Evolutionary conservation across 192 early-diverging fungal genomes (phyloP).

Genomic region (Rhizophagus prolifer): DNA sequence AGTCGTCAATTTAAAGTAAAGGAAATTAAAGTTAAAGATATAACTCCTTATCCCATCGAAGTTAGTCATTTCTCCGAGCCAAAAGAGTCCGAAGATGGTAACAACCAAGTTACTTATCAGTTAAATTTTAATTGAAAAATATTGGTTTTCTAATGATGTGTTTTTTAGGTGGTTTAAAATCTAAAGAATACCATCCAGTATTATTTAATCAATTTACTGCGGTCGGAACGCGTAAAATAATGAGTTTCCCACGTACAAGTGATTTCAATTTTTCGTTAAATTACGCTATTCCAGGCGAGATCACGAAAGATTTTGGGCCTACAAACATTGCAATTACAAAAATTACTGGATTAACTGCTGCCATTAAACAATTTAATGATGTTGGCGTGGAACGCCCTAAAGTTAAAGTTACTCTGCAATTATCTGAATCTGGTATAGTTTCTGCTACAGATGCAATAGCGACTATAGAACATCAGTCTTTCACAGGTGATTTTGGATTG

Average conservation of each 20-base stretch:
- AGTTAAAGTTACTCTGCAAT: conserved; percentile 79
- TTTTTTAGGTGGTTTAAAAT: conserved; percentile 24
- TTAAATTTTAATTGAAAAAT: background rate
- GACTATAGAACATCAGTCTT: conserved; percentile 42
- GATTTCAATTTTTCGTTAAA: conserved; percentile 78
- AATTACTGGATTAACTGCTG: conserved; percentile 68
- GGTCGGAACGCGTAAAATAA: conserved; percentile 80
- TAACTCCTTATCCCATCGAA: conserved; percentile 66
- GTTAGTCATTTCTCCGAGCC: conserved; percentile 55
- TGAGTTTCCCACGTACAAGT: conserved; percentile 76
- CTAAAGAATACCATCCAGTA: conserved; percentile 46
- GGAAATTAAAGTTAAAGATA: conserved; percentile 84
- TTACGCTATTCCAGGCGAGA: conserved; percentile 45
- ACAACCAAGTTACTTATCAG: background rate
- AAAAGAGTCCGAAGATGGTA: conserved; percentile 34
- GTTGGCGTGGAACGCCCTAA: conserved; percentile 63
- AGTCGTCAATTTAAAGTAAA: conserved; percentile 85
- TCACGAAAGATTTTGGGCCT: conserved; percentile 32
- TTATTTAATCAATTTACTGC: conserved; percentile 67
- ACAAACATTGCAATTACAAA: conserved; percentile 60
- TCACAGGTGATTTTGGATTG: conserved; percentile 29
- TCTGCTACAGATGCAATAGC: conserved; percentile 64
- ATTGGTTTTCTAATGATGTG: background rate
- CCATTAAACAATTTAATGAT: conserved; percentile 66
- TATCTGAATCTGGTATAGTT: conserved; percentile 77